These are phyloP conservation scores for Colletotrichum phormii DNA, from an alignment of 2,329 filamentous ascomycete species.

Conservation along the genomic window DNA sequence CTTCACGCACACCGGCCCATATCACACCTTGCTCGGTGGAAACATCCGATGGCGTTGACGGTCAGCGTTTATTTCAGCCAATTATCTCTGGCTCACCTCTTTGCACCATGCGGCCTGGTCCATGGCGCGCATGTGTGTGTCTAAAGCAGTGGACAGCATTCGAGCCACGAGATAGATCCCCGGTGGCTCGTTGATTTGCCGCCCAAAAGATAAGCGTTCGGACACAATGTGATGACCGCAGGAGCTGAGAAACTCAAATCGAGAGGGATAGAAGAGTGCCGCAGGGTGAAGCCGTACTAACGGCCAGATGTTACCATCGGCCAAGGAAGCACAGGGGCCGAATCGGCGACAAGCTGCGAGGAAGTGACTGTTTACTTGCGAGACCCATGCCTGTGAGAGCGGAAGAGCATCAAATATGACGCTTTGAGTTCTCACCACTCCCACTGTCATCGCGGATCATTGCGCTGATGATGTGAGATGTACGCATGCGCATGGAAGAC, in stretches of 20 bases:
- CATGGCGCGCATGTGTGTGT: slow-evolving; percentile 14
- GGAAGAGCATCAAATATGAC: background rate
- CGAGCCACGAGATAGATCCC: background rate
- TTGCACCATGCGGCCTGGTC: background rate
- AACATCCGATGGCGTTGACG: background rate
- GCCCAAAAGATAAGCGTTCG: background rate
- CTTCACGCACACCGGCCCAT: background rate
- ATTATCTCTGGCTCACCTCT: background rate
- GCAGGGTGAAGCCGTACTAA: background rate
- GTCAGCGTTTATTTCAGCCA: slow-evolving; percentile 21
- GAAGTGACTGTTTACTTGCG: background rate
- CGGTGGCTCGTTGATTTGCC: background rate
- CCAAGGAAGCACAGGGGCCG: too few relatives aligned
- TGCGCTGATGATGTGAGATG: slow-evolving; percentile 24
- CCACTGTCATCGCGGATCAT: background rate
- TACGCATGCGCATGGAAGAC: background rate
- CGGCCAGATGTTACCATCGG: background rate
- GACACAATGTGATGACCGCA: background rate
- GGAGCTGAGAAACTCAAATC: background rate
- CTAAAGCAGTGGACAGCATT: background rate
- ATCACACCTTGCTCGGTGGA: background rate
- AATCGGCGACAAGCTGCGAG: background rate
- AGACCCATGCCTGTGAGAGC: background rate
- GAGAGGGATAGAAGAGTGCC: background rate
- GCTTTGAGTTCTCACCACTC: slow-evolving; percentile 17